Conservation (phyloP, 495 filamentous ascomycete genomes). For the Penicillium coprophilum region DNA sequence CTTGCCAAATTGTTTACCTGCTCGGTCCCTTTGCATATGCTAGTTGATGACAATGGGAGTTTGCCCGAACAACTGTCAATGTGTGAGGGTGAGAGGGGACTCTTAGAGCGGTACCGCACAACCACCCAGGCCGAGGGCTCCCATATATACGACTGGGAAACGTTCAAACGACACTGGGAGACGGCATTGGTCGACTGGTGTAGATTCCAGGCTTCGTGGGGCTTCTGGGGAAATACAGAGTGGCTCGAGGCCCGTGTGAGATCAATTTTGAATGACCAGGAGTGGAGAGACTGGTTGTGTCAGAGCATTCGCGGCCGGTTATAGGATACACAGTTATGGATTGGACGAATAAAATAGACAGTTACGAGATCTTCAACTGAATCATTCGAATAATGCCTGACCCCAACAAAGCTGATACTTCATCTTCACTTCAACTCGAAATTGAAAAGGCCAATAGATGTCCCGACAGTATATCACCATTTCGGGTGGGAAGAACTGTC, state of each 20-base stretch:
- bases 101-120: constrained; percentile 30
- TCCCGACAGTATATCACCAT: too few species aligned
- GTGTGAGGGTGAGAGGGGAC: constrained; percentile 29
- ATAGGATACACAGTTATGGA: background rate
- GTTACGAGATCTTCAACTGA: too few species aligned
- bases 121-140: constrained; percentile 16
- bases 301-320: constrained; percentile 7
- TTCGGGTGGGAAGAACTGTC: too few species aligned
- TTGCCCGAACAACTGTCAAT: constrained; percentile 31
- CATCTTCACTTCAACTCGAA: too few species aligned
- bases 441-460: too few species aligned
- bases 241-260: constrained; percentile 42
- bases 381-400: background rate
- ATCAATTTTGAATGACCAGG: constrained; percentile 31
- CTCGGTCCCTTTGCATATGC: constrained; percentile 36
- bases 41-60: constrained; percentile 25
- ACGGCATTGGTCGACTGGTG: constrained; percentile 44
- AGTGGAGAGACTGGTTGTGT: constrained; percentile 36
- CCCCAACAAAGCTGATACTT: too few species aligned
- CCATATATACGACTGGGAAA: constrained; percentile 28
- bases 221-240: constrained; percentile 45
- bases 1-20: constrained; percentile 45
- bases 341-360: too few species aligned
- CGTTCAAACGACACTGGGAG: constrained; percentile 39
- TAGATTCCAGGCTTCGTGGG: constrained; percentile 45